Base-by-base conservation (phyloP, 2,329 filamentous ascomycete species). In the Pestalotiopsis sp. region DNA sequence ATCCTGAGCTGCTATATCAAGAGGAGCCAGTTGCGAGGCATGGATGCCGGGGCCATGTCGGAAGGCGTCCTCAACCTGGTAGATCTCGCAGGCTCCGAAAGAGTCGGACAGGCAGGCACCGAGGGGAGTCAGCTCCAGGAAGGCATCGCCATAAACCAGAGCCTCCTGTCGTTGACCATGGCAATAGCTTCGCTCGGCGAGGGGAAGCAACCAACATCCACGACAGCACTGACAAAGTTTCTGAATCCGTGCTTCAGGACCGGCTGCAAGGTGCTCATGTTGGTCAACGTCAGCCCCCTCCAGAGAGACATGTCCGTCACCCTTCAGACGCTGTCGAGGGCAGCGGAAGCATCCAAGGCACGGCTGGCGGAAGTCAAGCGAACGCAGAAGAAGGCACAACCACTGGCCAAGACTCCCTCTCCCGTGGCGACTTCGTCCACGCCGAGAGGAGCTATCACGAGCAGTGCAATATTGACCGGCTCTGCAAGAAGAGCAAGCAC, bases 251-350 rank as follows among this genome's bases (percentile, higher is more conserved):
- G 93, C 4, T 85, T 99, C 13, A 93, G 93, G 3, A 94, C 94
- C 3, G 98, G 97, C 81, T 95, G 92, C 71, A 97, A 98, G 82
- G 97, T 95, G 0, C 90, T 98, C 74, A 98, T 98, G 95, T 97
- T 98, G 79, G 93, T 98, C 77, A 98, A 98, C 93, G 92, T 97
- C 68, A 95, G 92, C 72, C 95, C 96, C 27, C 84, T 98, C 68
- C 92, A 95, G 82, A 91, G 89, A 2, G 94, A 98, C 83, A 83
- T 97, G 70, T 91, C 13, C 3, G 67, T 67, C 13, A 70, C 75
- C 0, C 12, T 73, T 1, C 69, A 72, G 23, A 76, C 74, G 2
- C 70, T 77, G 13, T 68, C 71, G 3, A 72, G 68, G 59, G 72
- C 71, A 2, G 59, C 69, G n/a, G 71, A 73, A 45, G 72, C 72